Conservation (phyloP, 257 asterid genomes). For the Solanum chaucha region DNA sequence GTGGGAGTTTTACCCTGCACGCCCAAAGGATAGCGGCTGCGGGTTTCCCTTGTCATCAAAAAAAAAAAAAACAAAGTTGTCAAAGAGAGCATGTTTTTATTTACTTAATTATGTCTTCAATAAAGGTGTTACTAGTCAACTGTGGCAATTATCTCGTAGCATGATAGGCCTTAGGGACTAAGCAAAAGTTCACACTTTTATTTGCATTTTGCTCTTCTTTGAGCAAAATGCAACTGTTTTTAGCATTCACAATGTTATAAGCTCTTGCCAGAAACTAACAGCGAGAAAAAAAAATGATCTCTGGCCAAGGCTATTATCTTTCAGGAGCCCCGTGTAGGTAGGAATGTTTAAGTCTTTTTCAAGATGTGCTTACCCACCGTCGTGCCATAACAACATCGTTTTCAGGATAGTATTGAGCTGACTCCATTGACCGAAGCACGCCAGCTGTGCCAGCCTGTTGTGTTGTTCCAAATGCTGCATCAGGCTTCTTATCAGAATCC, state of each 20-base stretch:
- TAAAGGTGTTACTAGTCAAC: background rate
- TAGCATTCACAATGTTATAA: background rate
- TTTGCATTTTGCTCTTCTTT: background rate
- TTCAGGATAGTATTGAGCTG: conserved; percentile 74
- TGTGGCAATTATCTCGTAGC: background rate
- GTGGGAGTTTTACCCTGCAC: too few relatives aligned
- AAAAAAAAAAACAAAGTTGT: too few relatives aligned
- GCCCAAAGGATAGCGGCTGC: too few relatives aligned
- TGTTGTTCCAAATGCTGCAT: conserved; percentile 69
- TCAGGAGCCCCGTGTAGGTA: background rate
- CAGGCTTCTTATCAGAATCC: conserved; percentile 34
- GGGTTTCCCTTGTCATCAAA: too few relatives aligned
- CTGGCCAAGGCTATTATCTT: background rate
- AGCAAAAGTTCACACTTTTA: background rate
- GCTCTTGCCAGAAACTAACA: background rate
- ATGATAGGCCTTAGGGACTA: background rate
- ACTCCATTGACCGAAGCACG: conserved; percentile 91
- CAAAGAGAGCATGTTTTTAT: background rate
- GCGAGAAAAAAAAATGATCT: background rate
- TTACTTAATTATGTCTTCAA: background rate
- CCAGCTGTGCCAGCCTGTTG: conserved; percentile 34
- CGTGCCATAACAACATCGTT: conserved; percentile 60
- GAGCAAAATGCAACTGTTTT: background rate
- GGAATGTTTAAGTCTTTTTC: background rate
- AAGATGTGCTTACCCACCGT: conserved; percentile 94